These are phyloP conservation scores for Mortierella sp. DNA, from an alignment of 371 early-diverging fungal species.

Conservation along the genomic window DNA sequence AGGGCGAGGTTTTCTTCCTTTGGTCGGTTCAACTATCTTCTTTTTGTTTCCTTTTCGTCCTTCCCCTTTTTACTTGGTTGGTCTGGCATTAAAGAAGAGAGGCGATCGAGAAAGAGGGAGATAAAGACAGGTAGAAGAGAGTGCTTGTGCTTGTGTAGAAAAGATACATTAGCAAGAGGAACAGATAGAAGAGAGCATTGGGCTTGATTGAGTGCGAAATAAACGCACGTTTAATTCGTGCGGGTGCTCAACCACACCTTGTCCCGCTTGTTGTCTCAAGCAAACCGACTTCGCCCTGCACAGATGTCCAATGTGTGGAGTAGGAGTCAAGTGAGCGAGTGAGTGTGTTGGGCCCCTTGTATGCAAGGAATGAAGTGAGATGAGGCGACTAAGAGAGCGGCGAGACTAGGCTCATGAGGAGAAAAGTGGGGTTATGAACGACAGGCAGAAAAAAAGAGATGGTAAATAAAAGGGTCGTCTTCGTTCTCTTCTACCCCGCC, in stretches of 20 bases:
- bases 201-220: neutral
- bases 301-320: neutral
- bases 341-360: neutral
- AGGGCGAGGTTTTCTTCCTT: neutral
- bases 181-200: neutral
- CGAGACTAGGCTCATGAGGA: neutral
- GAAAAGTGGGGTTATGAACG: conserved; percentile 22
- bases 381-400: conserved; percentile 10
- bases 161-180: neutral
- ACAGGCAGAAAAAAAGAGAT: conserved; percentile 20
- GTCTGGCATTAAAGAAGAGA: neutral
- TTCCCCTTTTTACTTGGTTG: neutral
- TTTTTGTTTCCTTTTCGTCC: neutral
- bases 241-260: neutral
- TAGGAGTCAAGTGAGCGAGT: neutral
- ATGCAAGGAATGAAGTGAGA: neutral
- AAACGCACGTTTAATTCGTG: no score
- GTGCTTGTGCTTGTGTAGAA: neutral
- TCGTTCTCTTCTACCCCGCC: neutral
- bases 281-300: neutral
- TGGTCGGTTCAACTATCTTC: neutral
- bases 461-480: neutral
- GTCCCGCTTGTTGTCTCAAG: neutral
- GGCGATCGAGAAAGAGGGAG: no score
- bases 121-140: neutral